These are phyloP conservation scores for Rhizopogon vinicolor DNA, from an alignment of 768 basidiomycete species.

Conservation along the genomic window DNA sequence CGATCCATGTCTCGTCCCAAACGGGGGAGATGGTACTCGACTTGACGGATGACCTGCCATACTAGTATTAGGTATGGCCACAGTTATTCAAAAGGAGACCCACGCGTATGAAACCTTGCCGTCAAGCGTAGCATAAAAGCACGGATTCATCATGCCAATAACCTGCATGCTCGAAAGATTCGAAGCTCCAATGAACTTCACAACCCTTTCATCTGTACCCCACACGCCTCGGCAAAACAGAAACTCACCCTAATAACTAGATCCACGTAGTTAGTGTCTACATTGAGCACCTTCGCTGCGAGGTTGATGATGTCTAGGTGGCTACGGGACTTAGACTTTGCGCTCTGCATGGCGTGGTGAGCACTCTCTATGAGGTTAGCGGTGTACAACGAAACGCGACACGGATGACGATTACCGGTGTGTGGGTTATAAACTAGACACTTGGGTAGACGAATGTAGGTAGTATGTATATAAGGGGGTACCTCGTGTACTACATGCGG, in stretches of 20 bases:
- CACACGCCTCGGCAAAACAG: not conserved
- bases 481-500: too few relatives aligned
- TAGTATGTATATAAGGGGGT: too few relatives aligned
- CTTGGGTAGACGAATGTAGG: too few relatives aligned
- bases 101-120: conserved; percentile 60
- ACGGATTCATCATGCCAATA: conserved; percentile 60
- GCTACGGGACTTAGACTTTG: conserved; percentile 23
- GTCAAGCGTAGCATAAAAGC: conserved; percentile 67
- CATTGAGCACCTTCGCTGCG: conserved; percentile 27
- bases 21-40: conserved; percentile 52
- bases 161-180: conserved; percentile 69
- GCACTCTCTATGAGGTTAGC: conserved; percentile 10
- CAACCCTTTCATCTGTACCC: conserved; percentile 6
- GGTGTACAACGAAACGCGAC: not conserved
- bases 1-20: conserved; percentile 72
- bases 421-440: too few relatives aligned
- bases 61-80: not conserved
- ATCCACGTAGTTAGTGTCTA: conserved; percentile 46
- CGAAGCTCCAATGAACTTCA: conserved; percentile 66
- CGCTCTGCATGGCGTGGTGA: not conserved
- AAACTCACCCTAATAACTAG: conserved; percentile 46
- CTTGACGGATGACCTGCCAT: conserved; percentile 59
- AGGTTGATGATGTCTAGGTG: conserved; percentile 26
- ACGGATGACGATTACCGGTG: too few relatives aligned
- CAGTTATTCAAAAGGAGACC: conserved; percentile 20